Conservation (phyloP, 2,329 filamentous ascomycete genomes). For the Paracoccidioides brasiliensis region DNA sequence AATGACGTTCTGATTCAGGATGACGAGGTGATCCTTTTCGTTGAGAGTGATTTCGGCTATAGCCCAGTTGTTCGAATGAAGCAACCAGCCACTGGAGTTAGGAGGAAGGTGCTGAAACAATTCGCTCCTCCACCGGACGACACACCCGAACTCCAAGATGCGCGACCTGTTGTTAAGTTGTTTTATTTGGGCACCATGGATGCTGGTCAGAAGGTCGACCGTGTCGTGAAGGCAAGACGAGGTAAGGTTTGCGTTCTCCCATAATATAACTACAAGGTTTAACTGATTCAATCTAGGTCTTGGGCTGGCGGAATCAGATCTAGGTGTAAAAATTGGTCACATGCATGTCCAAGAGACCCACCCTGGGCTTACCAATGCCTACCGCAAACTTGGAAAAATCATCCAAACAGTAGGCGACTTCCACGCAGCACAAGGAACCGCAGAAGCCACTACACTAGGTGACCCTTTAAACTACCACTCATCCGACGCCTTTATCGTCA, state of each 20-base stretch:
- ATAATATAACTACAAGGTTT: conserved; percentile 4
- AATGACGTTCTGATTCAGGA: conserved; percentile 90
- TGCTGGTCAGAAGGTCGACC: conserved; percentile 91
- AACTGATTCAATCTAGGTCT: conserved; percentile 46
- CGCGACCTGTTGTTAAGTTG: conserved; percentile 79
- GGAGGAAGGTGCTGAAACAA: conserved; percentile 92
- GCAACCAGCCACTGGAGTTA: conserved; percentile 89
- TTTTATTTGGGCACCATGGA: conserved; percentile 97
- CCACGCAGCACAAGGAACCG: conserved; percentile 90
- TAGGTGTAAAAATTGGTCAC: conserved; percentile 75
- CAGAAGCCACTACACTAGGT: conserved; percentile 85
- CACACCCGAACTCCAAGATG: conserved; percentile 83
- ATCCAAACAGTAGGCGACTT: conserved; percentile 90
- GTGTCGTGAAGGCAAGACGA: conserved; percentile 79
- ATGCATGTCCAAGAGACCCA: conserved; percentile 89
- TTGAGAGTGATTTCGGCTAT: conserved; percentile 98
- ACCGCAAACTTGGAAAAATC: conserved; percentile 86
- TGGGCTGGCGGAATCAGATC: conserved; percentile 81
- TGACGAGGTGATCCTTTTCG: conserved; percentile 93
- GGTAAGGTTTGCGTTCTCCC: conserved; percentile 42
- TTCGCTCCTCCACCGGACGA: conserved; percentile 96
- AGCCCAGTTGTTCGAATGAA: conserved; percentile 91
- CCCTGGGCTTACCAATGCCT: conserved; percentile 73
- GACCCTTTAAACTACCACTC: conserved; percentile 93
- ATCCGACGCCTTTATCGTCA: conserved; percentile 91